These are phyloP conservation scores for Lactarius psammicola DNA, from an alignment of 768 basidiomycete species.

Conservation along the genomic window DNA sequence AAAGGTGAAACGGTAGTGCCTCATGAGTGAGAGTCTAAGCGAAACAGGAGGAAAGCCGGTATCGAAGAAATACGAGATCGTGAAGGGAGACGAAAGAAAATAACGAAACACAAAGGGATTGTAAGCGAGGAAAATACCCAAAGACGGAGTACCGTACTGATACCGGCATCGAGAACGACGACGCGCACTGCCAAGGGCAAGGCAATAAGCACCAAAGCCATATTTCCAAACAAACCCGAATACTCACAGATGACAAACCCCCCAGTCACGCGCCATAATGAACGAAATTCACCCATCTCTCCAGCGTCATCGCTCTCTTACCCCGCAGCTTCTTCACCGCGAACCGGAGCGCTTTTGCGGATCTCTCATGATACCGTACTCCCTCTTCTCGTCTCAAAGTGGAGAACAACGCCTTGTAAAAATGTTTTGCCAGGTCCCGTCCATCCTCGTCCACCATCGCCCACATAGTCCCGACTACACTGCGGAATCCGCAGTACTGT, in stretches of 20 bases:
- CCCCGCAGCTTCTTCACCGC: too few species aligned
- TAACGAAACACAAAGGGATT: neutral
- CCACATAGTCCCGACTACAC: too few species aligned
- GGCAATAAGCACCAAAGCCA: neutral
- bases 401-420: neutral
- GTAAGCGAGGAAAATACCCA: neutral
- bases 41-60: too few species aligned
- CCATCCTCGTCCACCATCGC: neutral
- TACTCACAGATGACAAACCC: neutral
- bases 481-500: too few species aligned
- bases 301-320: too few species aligned
- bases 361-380: neutral
- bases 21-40: too few species aligned
- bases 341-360: too few species aligned
- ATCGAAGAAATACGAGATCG: neutral
- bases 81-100: neutral
- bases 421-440: neutral
- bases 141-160: too few species aligned
- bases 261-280: neutral
- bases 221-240: neutral
- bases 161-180: neutral
- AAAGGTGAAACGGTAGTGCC: neutral
- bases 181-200: neutral
- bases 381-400: neutral
- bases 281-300: too few species aligned